Conservation (phyloP, 306 rosid species). For the Carpinus viminea region DNA sequence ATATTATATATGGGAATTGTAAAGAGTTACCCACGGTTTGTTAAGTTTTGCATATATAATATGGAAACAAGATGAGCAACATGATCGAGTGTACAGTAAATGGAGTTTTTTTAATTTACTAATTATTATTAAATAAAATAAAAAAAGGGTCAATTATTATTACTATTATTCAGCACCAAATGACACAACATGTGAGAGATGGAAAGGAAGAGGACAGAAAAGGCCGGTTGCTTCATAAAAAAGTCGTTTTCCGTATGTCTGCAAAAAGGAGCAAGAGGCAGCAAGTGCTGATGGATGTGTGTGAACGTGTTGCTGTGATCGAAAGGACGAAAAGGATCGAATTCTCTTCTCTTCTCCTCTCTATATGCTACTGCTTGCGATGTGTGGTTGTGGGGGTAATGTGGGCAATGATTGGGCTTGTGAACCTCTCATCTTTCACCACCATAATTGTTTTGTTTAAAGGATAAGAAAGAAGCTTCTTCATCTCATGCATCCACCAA, state of each 20-base stretch:
- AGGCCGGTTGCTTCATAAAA: constrained; percentile 8
- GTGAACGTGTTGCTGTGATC: neutral
- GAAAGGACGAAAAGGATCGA: neutral
- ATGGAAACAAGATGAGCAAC: constrained; percentile 21
- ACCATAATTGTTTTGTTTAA: constrained; percentile 31
- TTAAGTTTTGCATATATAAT: constrained; percentile 10
- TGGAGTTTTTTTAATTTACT: too few relatives aligned
- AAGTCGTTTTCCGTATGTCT: constrained; percentile 23
- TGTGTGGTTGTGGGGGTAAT: constrained; percentile 37
- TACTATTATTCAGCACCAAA: neutral
- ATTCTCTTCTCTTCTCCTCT: neutral
- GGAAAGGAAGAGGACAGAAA: neutral
- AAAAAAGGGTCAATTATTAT: too few relatives aligned
- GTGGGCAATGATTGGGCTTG: constrained; percentile 35
- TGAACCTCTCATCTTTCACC: constrained; percentile 27
- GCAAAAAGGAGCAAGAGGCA: neutral
- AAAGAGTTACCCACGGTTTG: constrained; percentile 16
- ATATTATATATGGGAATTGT: constrained; percentile 31
- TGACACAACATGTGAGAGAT: neutral
- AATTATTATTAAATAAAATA: too few relatives aligned
- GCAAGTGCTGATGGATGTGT: constrained; percentile 17
- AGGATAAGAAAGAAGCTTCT: constrained; percentile 30
- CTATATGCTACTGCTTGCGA: neutral
- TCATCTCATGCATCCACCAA: constrained; percentile 35
- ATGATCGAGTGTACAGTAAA: constrained; percentile 38